Evolutionary conservation across 805 yeast species (phyloP).

Genomic region (Sporopachydermia quercuum): DNA sequence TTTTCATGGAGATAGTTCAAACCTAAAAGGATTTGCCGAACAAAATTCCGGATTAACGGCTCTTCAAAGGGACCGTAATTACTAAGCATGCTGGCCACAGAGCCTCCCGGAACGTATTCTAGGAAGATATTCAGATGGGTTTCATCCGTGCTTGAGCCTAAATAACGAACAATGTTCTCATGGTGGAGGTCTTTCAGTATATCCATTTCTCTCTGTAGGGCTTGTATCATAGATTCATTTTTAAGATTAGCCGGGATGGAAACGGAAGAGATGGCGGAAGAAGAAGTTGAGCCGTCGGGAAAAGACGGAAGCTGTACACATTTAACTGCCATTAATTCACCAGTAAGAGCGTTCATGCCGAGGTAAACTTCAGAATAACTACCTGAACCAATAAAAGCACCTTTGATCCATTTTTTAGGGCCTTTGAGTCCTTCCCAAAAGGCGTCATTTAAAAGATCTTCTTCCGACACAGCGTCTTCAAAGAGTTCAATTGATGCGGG

Average conservation of each 20-base stretch:
- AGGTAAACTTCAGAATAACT: slow-evolving; percentile 87
- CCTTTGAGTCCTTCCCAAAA: slow-evolving; percentile 29
- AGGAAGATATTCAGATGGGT: slow-evolving; percentile 62
- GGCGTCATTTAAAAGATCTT: slow-evolving; percentile 23
- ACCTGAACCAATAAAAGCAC: slow-evolving; percentile 88
- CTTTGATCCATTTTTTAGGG: slow-evolving; percentile 81
- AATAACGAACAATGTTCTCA: slow-evolving; percentile 82
- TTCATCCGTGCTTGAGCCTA: slow-evolving; percentile 73
- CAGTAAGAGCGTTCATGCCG: slow-evolving; percentile 84
- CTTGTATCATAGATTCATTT: slow-evolving; percentile 47
- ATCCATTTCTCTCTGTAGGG: slow-evolving; percentile 63
- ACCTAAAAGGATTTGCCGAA: slow-evolving; percentile 64
- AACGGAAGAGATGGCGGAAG: too few relatives aligned
- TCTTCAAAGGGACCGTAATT: slow-evolving; percentile 75
- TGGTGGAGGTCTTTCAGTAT: slow-evolving; percentile 70
- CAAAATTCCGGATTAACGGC: slow-evolving; percentile 54
- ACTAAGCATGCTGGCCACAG: slow-evolving; percentile 52
- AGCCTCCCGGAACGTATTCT: slow-evolving; percentile 63
- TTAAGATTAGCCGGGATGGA: slow-evolving; percentile 17
- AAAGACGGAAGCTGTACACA: slow-evolving; percentile 62
- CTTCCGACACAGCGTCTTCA: slow-evolving; percentile 18
- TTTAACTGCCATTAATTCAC: slow-evolving; percentile 94
- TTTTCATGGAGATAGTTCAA: slow-evolving; percentile 58
- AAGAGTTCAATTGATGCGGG: slow-evolving; percentile 3
- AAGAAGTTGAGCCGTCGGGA: slow-evolving; percentile 22